phyloP scores from a whole-genome alignment of 2,329 filamentous ascomycete species.

The Aspergillus quadrilineatus region DNA sequence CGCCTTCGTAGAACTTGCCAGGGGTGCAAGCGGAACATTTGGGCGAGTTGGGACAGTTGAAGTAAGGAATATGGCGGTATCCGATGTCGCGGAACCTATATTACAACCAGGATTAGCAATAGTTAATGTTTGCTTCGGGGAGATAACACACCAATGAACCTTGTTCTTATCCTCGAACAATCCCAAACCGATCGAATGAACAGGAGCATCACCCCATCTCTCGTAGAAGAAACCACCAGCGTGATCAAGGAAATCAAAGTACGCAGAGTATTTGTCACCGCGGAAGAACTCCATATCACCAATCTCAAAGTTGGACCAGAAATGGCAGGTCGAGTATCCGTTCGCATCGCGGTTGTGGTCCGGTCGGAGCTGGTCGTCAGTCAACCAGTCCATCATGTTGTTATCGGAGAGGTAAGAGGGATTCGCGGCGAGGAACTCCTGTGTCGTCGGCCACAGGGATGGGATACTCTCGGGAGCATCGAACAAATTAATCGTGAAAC shows the following conservation, averaged over 20 bases:
- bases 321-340: constrained; percentile 97
- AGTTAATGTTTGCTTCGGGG: neutral
- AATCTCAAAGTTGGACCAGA: constrained; percentile 99
- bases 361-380: constrained; percentile 72
- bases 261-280: constrained; percentile 85
- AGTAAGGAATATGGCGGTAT: constrained; percentile 97
- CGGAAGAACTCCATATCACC: constrained; percentile 91
- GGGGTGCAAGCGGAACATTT: constrained; percentile 88
- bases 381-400: constrained; percentile 85
- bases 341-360: constrained; percentile 78
- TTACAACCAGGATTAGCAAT: neutral
- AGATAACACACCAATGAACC: constrained; percentile 76
- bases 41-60: constrained; percentile 95
- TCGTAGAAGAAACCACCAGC: constrained; percentile 98
- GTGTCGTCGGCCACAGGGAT: constrained; percentile 90
- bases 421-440: constrained; percentile 83
- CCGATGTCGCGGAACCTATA: constrained; percentile 96
- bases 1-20: constrained; percentile 85
- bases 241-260: constrained; percentile 91
- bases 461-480: constrained; percentile 84
- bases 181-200: constrained; percentile 89
- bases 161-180: constrained; percentile 87
- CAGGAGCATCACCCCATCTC: constrained; percentile 95
- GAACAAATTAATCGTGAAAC: constrained; percentile 97
- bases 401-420: constrained; percentile 77